Evolutionary conservation across 192 early-diverging fungal species (phyloP).

Genomic region (Rhizoclosmatium globosum): DNA sequence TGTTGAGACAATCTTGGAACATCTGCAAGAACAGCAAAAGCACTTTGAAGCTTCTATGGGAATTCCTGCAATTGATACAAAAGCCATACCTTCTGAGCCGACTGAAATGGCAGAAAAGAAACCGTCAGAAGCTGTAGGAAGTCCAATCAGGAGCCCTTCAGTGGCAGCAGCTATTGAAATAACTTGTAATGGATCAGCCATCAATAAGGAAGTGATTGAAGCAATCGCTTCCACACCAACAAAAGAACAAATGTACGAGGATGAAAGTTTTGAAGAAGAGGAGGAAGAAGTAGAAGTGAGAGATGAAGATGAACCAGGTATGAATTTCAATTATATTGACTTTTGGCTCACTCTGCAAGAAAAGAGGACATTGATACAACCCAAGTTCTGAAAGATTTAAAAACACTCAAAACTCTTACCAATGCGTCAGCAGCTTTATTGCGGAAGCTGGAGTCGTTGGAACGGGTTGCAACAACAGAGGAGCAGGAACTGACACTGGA

Average conservation of each 20-base stretch:
- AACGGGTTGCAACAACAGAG: background rate
- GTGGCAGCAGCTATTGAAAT: background rate
- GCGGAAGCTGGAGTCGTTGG: background rate
- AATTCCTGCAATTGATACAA: background rate
- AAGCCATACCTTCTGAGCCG: background rate
- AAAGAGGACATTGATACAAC: conserved; percentile 5
- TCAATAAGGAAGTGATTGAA: conserved; percentile 41
- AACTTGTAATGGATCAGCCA: conserved; percentile 19
- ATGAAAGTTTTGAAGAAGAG: conserved; percentile 22
- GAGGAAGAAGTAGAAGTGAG: conserved; percentile 3
- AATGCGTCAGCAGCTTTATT: conserved; percentile 16
- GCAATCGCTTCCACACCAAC: background rate
- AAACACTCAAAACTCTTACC: conserved; percentile 1
- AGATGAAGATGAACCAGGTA: background rate
- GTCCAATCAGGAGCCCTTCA: conserved; percentile 6
- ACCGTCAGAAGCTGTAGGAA: background rate
- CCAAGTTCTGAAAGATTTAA: conserved; percentile 29
- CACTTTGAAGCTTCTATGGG: background rate
- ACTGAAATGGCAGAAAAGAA: conserved; percentile 43
- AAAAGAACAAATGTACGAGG: conserved; percentile 15
- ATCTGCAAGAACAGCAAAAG: conserved; percentile 3
- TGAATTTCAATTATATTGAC: background rate
- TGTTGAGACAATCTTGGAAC: conserved; percentile 5
- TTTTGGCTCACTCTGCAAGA: background rate
- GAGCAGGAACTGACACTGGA: conserved; percentile 16